Percentiles rank a stretch among this genome's conserved stretches.
phyloP scores from a whole-genome alignment of 2,329 filamentous ascomycete genomes.

The Aspergillus sergii region DNA sequence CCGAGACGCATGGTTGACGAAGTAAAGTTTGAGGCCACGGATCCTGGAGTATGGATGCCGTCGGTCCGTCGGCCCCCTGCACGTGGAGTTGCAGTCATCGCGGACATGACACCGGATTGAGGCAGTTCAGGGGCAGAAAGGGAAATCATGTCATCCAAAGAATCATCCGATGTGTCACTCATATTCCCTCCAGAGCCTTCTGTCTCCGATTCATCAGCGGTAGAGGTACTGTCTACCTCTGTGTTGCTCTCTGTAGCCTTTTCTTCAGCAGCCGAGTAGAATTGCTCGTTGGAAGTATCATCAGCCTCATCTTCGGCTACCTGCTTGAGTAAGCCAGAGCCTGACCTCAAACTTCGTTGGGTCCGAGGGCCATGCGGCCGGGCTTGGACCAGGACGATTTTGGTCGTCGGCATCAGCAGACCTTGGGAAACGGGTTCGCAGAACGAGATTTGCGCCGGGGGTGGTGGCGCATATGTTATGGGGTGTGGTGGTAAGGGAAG shows the following conservation, averaged over 20 bases:
- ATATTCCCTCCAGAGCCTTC: slow-evolving; percentile 53
- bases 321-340: slow-evolving; percentile 60
- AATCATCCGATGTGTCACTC: slow-evolving; percentile 87
- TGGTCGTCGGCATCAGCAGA: slow-evolving; percentile 72
- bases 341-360: slow-evolving; percentile 49
- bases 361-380: slow-evolving; percentile 43
- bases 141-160: slow-evolving; percentile 90
- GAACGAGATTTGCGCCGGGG: slow-evolving; percentile 84
- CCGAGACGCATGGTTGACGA: slow-evolving; percentile 77
- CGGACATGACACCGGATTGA: slow-evolving; percentile 76
- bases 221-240: slow-evolving; percentile 57
- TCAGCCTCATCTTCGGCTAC: slow-evolving; percentile 66
- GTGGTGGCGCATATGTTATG: slow-evolving; percentile 80
- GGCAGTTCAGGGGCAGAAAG: slow-evolving; percentile 77
- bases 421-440: slow-evolving; percentile 95
- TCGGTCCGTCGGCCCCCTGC: slow-evolving; percentile 71
- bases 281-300: slow-evolving; percentile 85
- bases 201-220: slow-evolving; percentile 65
- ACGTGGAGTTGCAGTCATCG: slow-evolving; percentile 79
- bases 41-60: slow-evolving; percentile 79
- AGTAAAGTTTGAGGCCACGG: slow-evolving; percentile 86
- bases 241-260: slow-evolving; percentile 49
- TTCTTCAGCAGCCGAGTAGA: slow-evolving; percentile 90
- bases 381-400: slow-evolving; percentile 73
- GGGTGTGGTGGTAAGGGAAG: slow-evolving; percentile 77